Evolutionary conservation across 768 basidiomycete species (phyloP), one percentile per base, ranked within the genome.

Genomic region (Psilocybe subaeruginosa): DNA sequence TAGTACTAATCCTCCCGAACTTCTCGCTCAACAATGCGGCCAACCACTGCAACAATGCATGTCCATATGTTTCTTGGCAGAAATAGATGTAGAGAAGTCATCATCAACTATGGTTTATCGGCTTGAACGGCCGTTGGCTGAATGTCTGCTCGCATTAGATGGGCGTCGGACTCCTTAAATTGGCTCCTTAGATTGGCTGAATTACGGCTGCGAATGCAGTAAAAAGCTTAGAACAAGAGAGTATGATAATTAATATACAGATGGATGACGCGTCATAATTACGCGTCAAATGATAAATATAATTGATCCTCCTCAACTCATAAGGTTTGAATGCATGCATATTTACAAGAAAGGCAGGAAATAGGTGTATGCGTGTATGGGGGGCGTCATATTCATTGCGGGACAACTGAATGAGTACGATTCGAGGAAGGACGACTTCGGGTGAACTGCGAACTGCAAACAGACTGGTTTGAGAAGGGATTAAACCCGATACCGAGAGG

Each of bases 401-500:
- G 69, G 9, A 68, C 66, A 14, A 67, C 62, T n/a, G 64, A 62
- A 45, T 70, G 67, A 23, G 63, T 64, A n/a, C 78, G 73, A 31
- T 73, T 73, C 12, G 73, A 66, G 33, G 33, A 7, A 55, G 73
- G 61, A 33, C 77, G 72, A 62, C 77, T 78, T 17, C 77, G 73
- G 19, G 72, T 66, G 64, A 78, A 76, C 39, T 75, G 74, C 51
- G 78, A 78, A 56, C 80, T 79, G 29, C 48, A 33, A 62, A 45
- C 52, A 30, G 62, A 48, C 11, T 37, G 8, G 30, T 37, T n/a
- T 41, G 39, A 55, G 48, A 46, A 27, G 43, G 29, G 23, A 8
- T 14, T 4, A 6, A 29, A 45, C 8, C 29, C 12, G 30, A 37
- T 17, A 29, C 23, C 4, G 19, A 14, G 37, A 39, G 23, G 33